A percentile compares a stretch with the other conserved stretches of the same genome.
These are phyloP conservation scores for Petrea volubilis DNA, from an alignment of 257 asterid species.

Conservation along the genomic window DNA sequence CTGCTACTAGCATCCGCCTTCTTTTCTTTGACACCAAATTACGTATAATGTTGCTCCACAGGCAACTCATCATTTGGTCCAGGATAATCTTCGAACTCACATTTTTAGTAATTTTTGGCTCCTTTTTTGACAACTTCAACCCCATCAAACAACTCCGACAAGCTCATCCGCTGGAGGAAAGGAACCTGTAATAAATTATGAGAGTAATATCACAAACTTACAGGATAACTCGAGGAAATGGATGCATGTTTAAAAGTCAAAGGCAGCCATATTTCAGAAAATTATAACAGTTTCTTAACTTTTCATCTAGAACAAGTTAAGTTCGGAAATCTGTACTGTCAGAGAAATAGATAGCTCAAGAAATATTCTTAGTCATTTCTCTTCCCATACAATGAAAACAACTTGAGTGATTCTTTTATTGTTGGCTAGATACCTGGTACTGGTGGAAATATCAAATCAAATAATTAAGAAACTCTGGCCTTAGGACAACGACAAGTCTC, in stretches of 20 bases:
- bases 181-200: constrained; percentile 15
- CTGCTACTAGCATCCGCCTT: constrained; percentile 76
- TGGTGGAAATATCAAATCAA: not conserved
- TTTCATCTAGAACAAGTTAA: no score
- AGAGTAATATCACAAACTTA: not conserved
- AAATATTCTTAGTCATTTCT: not conserved
- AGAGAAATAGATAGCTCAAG: not conserved
- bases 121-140: constrained; percentile 50
- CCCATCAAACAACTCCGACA: constrained; percentile 50
- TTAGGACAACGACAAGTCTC: no score
- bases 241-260: not conserved
- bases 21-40: constrained; percentile 74
- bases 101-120: constrained; percentile 21
- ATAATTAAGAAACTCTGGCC: no score
- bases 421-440: not conserved
- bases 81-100: constrained; percentile 25
- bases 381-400: not conserved
- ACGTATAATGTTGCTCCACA: constrained; percentile 60
- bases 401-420: no score
- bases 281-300: not conserved
- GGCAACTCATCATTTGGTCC: constrained; percentile 34
- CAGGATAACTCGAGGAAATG: not conserved
- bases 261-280: not conserved
- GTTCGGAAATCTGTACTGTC: no score
- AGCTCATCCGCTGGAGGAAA: constrained; percentile 19